Conservation (phyloP, 148 eudicot species). For the Pharnaceum exiguum region DNA sequence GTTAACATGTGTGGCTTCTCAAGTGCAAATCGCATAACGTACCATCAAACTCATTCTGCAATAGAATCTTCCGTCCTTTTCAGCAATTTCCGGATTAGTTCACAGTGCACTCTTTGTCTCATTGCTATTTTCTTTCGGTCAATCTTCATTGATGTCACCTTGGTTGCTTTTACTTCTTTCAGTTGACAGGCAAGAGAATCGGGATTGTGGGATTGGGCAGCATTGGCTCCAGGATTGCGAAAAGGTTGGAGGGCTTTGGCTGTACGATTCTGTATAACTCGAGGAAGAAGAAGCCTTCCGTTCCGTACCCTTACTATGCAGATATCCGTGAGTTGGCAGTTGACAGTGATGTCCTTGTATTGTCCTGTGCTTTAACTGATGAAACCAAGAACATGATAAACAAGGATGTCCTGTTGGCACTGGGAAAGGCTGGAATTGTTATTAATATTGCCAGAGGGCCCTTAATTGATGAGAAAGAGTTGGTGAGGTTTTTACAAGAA, state of each 20-base stretch:
- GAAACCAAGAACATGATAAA: constrained; percentile 63
- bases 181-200: constrained; percentile 57
- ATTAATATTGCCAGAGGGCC: constrained; percentile 66
- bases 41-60: too few species aligned
- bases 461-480: constrained; percentile 51
- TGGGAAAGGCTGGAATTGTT: constrained; percentile 57
- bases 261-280: constrained; percentile 58
- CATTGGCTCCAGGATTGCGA: constrained; percentile 68
- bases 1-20: too few species aligned
- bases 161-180: constrained; percentile 9
- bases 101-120: too few species aligned
- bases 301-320: constrained; percentile 34
- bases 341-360: constrained; percentile 33
- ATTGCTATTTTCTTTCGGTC: too few species aligned
- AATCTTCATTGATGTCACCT: not conserved
- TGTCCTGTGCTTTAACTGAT: constrained; percentile 61
- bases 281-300: constrained; percentile 39
- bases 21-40: too few species aligned
- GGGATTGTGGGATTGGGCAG: constrained; percentile 83
- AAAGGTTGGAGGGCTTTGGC: constrained; percentile 54
- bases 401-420: constrained; percentile 41
- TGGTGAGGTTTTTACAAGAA: constrained; percentile 40
- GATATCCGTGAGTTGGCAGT: constrained; percentile 40
- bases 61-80: too few species aligned
- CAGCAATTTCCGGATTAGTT: too few species aligned